A percentile compares a stretch with the other conserved stretches of the same genome.
Conservation (phyloP, 306 rosid species). For the Begonia masoniana region DNA sequence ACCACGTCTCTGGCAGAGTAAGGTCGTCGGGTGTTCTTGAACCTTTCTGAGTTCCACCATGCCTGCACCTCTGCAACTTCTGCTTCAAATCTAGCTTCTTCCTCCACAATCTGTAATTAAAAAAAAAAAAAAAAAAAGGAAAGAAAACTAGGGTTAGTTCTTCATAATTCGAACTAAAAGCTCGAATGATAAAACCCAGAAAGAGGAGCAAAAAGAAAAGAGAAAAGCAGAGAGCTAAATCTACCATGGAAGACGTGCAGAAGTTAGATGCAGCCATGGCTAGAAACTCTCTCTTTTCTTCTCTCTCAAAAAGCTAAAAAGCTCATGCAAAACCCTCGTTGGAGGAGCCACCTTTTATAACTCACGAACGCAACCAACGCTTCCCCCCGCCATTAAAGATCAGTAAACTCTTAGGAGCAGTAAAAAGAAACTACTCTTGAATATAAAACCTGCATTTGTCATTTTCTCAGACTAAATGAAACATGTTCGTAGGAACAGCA, state of each 20-base stretch:
- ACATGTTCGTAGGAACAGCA: constrained; percentile 39
- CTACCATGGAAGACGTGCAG: constrained; percentile 74
- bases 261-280: constrained; percentile 68
- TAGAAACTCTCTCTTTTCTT: constrained; percentile 16
- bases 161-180: too few relatives aligned
- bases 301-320: neutral
- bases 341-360: constrained; percentile 40
- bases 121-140: neutral
- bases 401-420: constrained; percentile 6
- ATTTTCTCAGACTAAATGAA: constrained; percentile 20
- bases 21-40: constrained; percentile 56
- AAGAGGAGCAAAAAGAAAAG: neutral
- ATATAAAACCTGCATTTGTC: constrained; percentile 7
- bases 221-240: neutral
- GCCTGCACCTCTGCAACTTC: constrained; percentile 89
- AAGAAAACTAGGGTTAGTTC: too few relatives aligned
- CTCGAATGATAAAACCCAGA: neutral
- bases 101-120: constrained; percentile 58
- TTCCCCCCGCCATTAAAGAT: constrained; percentile 9
- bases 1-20: constrained; percentile 77
- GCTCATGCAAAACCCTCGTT: constrained; percentile 13
- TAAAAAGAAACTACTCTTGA: constrained; percentile 18
- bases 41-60: constrained; percentile 90
- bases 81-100: constrained; percentile 80
- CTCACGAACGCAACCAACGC: neutral